Base-by-base conservation (phyloP, 768 basidiomycete species). In the Boletus tylopilopsis region DNA sequence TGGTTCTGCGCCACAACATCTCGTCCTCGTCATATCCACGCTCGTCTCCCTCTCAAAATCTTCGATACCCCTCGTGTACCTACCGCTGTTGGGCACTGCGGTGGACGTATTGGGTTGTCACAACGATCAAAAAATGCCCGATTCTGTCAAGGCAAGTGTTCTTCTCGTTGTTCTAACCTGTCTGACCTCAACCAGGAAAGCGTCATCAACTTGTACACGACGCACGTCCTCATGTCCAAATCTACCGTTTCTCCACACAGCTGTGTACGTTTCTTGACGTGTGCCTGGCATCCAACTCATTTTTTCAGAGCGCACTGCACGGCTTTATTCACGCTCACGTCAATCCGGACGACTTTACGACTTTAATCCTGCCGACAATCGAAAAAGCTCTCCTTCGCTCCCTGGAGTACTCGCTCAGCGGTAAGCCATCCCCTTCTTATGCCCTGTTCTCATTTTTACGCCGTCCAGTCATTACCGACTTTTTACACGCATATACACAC, bases 361-460 rank as follows among this genome's bases (percentile, higher is more conserved):
- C 71, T 5, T 67, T 69, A 0, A 70, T 94, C 37, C 68, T 94
- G 0, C 90, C 91, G 0, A 74, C 76, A 0, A 79, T 90, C 32
- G 92, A 94, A 62, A 92, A 91, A 56, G 80, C 88, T 2, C 63
- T 95, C 8, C 68, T 91, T 10, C 81, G 90, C 23, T 87, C 88
- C 2, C 92, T 94, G 0, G 94, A 95, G 65, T 73, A 79, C 35
- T 80, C 86, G 0, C 74, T 95, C 4, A 71, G 72, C 30, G 73
- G 90, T 90, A 51, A 42, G 78, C 61, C 35, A 37, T 47, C 33
- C 42, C 19, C 5, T 15, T 10, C 19, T 0, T 34, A 4, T 38
- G 34, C 19, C 27, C 11, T 22, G 24, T 29, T 11, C 1, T 24
- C 6, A 22, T 19, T 9, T 42, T 45, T 29, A 56, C 58, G 15